These are phyloP conservation scores for Trichosporon ovoides DNA, from an alignment of 1,284 basidiomycete species.

Conservation along the genomic window DNA sequence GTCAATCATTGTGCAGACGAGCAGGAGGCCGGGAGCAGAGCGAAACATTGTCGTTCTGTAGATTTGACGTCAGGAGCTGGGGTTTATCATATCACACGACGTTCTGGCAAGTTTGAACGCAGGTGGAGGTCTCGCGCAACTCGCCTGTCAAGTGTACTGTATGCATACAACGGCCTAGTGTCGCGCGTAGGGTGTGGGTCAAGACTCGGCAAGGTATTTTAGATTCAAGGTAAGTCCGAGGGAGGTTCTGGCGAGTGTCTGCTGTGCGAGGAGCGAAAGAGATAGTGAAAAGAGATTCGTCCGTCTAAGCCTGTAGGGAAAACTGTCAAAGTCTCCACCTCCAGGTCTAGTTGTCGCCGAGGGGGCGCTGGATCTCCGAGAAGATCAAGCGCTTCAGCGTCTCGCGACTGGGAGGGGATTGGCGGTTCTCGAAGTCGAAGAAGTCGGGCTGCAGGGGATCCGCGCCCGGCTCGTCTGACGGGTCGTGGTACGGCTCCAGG, in stretches of 20 bases:
- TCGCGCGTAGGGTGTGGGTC: conserved; percentile 1
- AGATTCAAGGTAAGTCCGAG: neutral
- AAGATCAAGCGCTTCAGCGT: conserved; percentile 52
- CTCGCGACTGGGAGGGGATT: conserved; percentile 52
- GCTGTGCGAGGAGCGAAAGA: too few relatives aligned
- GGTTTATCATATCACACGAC: too few relatives aligned
- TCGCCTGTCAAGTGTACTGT: neutral
- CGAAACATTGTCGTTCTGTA: too few relatives aligned
- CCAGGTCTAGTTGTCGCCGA: conserved; percentile 23
- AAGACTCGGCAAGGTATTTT: too few relatives aligned
- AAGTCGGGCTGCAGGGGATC: conserved; percentile 75
- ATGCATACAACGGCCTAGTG: conserved; percentile 8
- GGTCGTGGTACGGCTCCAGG: conserved; percentile 85
- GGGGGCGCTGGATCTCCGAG: conserved; percentile 47
- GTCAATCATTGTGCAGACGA: too few relatives aligned
- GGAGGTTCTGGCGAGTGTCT: neutral
- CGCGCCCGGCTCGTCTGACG: conserved; percentile 77
- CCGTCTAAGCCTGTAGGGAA: too few relatives aligned
- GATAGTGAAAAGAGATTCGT: too few relatives aligned
- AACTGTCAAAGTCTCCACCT: too few relatives aligned
- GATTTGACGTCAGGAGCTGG: too few relatives aligned
- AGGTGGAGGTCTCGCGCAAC: too few relatives aligned
- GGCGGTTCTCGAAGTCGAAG: conserved; percentile 72
- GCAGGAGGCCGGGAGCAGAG: too few relatives aligned
- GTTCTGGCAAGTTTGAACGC: too few relatives aligned